These are phyloP conservation scores for Magnolia sinica DNA, from an alignment of 164 flowering plant genomes.

Conservation along the genomic window DNA sequence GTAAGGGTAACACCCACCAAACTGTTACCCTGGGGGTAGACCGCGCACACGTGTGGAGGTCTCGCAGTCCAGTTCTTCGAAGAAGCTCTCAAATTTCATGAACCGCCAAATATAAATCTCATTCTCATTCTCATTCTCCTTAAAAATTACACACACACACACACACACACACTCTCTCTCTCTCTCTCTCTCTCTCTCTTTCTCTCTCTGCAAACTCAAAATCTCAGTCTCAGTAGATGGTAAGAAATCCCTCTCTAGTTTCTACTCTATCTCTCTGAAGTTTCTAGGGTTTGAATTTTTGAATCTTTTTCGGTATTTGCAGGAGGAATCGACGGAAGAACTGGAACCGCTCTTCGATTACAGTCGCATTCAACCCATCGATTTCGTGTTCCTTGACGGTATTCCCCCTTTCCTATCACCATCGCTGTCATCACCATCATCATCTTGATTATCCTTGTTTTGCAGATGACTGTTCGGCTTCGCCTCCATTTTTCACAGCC, in stretches of 20 bases:
- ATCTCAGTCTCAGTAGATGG: background rate
- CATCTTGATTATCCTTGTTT: background rate
- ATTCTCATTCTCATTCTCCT: background rate
- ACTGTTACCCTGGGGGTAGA: too few species aligned
- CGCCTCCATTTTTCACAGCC: background rate
- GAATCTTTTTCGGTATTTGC: background rate
- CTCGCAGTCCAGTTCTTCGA: too few species aligned
- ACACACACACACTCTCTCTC: too few species aligned
- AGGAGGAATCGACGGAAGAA: conserved; percentile 19
- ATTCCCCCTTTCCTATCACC: background rate
- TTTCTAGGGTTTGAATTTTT: conserved; percentile 1
- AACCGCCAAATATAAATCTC: background rate
- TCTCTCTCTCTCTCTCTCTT: background rate
- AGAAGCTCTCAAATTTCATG: too few species aligned
- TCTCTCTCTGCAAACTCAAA: background rate
- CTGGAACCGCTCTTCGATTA: conserved; percentile 23
- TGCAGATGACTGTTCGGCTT: conserved; percentile 14
- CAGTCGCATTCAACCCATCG: conserved; percentile 19
- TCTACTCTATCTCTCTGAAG: background rate
- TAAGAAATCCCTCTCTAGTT: background rate
- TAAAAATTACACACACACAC: too few species aligned
- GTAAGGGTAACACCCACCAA: too few species aligned
- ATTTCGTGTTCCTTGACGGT: conserved; percentile 15
- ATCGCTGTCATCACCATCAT: background rate
- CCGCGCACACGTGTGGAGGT: too few species aligned